Evolutionary conservation across 148 eudicot species (phyloP).

Genomic region (Diospyros lotus): DNA sequence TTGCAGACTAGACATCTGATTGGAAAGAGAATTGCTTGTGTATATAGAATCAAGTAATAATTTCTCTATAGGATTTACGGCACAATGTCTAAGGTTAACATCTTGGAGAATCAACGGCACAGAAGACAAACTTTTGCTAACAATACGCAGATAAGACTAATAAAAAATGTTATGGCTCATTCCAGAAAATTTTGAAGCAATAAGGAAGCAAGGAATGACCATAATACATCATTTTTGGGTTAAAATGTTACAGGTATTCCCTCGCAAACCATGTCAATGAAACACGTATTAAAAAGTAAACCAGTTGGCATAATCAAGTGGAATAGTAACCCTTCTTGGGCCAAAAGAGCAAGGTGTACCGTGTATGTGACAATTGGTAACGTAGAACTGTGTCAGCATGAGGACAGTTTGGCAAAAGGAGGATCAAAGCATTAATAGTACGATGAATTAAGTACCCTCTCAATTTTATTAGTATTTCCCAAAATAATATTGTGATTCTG

Average conservation of each 20-base stretch:
- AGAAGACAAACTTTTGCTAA: neutral
- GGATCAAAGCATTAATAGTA: too few species aligned
- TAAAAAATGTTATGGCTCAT: neutral
- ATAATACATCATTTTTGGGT: neutral
- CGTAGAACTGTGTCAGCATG: too few species aligned
- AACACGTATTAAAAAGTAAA: neutral
- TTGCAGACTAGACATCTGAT: constrained; percentile 3
- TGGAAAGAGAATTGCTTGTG: neutral
- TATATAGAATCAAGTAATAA: neutral
- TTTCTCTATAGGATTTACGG: neutral
- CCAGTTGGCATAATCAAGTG: neutral
- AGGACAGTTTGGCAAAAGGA: too few species aligned
- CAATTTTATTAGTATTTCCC: too few species aligned
- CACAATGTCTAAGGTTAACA: neutral
- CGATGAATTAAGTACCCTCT: too few species aligned
- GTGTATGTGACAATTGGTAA: too few species aligned
- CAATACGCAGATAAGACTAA: neutral
- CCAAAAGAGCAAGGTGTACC: neutral
- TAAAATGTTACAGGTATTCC: neutral
- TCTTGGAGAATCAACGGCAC: constrained; percentile 5
- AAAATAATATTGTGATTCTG: neutral
- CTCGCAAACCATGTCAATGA: neutral
- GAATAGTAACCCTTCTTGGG: neutral
- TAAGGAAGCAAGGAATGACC: neutral
- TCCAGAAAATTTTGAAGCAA: neutral